Evolutionary conservation across 805 yeast species (phyloP), one percentile per base, ranked within the genome.

Genomic region (Nakazawaea siamensis): DNA sequence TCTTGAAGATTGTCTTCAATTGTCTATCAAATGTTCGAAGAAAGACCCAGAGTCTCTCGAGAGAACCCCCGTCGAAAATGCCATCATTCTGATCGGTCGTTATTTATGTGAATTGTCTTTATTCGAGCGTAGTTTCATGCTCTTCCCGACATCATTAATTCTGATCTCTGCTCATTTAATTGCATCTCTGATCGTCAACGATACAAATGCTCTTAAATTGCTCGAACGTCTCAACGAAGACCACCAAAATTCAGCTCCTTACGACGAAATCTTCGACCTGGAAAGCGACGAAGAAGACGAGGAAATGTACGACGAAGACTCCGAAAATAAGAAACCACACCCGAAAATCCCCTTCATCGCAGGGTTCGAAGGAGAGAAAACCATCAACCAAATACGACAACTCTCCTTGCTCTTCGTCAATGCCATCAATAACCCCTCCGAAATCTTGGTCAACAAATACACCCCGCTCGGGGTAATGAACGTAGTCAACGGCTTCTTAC

Each of bases 21-120:
- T 50, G 37, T 49, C 51, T 38, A 65, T 62, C 34, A 60, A 47
- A 49, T 55, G 36, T 35, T 24, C n/a, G 16, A 9, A 26, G 4
- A 18, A 24, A 37, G 30, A 27, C 8, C 24, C 28, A 1, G 9
- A 23, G 11, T 27, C 37, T 5, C 21, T 18, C 7, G 29, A 29
- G 20, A 26, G 51, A 47, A 32, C 39, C 48, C 9, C 33, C 10
- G 27, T 37, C 5, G 34, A 64, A 25, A 61, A 70, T n/a, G 77
- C 77, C 4, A 66, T 70, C 19, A 61, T 73, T 19, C 78, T 76
- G 4, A 67, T 73, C 24, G 63, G 66, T 18, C 58, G 80, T 35
- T 73, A 70, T 41, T 55, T 73, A 24, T 70, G 77, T 45, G 80
- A 73, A 51, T 52, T 71, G 29, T 61, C 76, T 1, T 49, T 73